These are phyloP conservation scores for Paramecium tetraurelia DNA, from an alignment of 73 alveolate species.

Conservation along the genomic window DNA sequence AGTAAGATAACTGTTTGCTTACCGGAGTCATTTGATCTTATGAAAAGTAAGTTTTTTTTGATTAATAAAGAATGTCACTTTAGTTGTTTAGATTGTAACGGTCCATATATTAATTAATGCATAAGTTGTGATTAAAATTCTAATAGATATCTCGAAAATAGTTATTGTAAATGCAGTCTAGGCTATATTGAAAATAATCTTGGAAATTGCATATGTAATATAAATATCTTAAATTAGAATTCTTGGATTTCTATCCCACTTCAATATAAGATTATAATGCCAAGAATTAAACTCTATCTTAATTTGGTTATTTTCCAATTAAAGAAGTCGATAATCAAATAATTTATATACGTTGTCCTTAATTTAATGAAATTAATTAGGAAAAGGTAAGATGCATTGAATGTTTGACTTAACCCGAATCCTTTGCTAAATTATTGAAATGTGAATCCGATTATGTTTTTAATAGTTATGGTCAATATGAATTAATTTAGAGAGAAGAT, in stretches of 20 bases:
- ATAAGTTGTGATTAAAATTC: not conserved
- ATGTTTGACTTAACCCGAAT: not conserved
- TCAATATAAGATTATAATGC: not conserved
- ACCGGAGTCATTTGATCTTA: not conserved
- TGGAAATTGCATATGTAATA: not conserved
- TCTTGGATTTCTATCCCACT: not conserved
- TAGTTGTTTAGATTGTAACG: not conserved
- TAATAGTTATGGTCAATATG: not conserved
- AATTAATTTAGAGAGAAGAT: not conserved
- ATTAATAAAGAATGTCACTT: not conserved
- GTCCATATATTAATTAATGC: not conserved
- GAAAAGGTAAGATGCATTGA: not conserved
- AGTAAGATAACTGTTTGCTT: not conserved
- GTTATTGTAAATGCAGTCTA: not conserved
- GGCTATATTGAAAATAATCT: not conserved
- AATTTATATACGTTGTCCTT: not conserved
- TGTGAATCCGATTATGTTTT: not conserved
- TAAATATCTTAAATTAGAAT: not conserved
- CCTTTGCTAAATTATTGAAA: not conserved
- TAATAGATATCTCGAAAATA: not conserved
- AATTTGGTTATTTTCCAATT: not conserved
- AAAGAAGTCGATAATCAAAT: not conserved
- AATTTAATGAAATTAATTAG: not conserved
- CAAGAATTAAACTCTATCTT: not conserved
- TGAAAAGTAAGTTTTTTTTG: not conserved